Evolutionary conservation across 2,329 filamentous ascomycete species (phyloP), one percentile per base, ranked within the genome.

Genomic region (Ophiostoma perfectum): DNA sequence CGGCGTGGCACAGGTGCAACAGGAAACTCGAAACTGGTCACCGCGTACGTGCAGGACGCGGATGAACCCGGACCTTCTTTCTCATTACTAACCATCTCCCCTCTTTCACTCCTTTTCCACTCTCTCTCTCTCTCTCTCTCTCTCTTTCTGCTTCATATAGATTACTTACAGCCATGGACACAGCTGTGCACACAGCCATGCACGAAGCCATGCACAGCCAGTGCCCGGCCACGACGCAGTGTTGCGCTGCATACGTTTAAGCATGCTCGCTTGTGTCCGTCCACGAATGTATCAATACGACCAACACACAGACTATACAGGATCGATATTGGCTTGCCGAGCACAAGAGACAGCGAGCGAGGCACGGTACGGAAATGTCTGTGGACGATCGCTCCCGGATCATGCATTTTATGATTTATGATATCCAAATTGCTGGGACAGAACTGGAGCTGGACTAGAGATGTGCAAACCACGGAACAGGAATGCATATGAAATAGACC

Each of bases 191-290:
- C 42, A 44, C 42, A 44, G 42, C 27, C 27, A 27, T 27, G 27
- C 27, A 27, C 27, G 42, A 6, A 44, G 42, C 42, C 6, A 8
- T 12, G 42, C 42, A 44, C 42, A 44, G 42, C 42, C 27, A 18
- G 47, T 52, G n/a, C 47, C 47, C 47, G 47, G 47, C 18, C 52
- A 58, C 42, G 7, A 44, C 11, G 52, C 52, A 36, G 52, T 16
- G 39, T 39, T 42, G 16, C 39, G 39, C 60, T 18, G 38, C 60
- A 63, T 42, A 42, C n/a, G 60, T 39, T 63, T 39, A 42, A 63
- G 58, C 58, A 39, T 63, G 58, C 39, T 63, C 58, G 58, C 58
- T 63, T 63, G 58, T 63, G 58, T 38, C 14, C 49, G n/a, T 27
- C 27, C 55, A 38, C 55, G 27, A 16, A 3, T 14, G 47, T 14